phyloP scores from a whole-genome alignment of 2,329 filamentous ascomycete genomes.

The Beauveria scarabaeidicola region DNA sequence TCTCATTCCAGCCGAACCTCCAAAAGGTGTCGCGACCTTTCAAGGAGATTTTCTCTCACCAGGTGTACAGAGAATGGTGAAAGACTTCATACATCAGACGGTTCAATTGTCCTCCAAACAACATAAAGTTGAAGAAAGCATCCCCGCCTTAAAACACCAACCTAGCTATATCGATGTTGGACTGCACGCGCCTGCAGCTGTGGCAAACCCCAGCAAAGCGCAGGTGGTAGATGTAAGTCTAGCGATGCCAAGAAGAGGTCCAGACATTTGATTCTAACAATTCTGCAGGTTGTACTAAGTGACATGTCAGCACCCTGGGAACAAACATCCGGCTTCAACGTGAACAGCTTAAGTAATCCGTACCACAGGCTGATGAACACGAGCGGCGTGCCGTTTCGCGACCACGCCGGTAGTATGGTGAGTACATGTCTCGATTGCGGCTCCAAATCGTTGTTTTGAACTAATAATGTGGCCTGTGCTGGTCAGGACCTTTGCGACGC shows the following conservation, averaged over 20 bases:
- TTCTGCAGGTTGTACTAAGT: constrained; percentile 69
- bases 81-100: constrained; percentile 60
- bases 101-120: neutral
- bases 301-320: constrained; percentile 99
- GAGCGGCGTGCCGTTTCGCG: constrained; percentile 74
- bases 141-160: constrained; percentile 18
- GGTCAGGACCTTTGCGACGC: constrained; percentile 78
- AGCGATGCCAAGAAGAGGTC: neutral
- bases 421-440: constrained; percentile 21
- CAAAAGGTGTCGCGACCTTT: constrained; percentile 83
- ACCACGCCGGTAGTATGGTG: constrained; percentile 94
- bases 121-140: constrained; percentile 8
- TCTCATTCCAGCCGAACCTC: constrained; percentile 84
- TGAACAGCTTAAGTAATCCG: constrained; percentile 88
- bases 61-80: constrained; percentile 65
- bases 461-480: neutral
- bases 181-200: constrained; percentile 31
- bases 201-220: constrained; percentile 20
- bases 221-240: constrained; percentile 56
- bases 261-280: constrained; percentile 13
- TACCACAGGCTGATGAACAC: constrained; percentile 99
- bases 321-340: constrained; percentile 68
- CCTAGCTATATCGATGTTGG: constrained; percentile 62
- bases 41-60: constrained; percentile 87
- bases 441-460: neutral